A percentile compares a stretch with the other conserved stretches of the same genome.
phyloP scores from a whole-genome alignment of 108 stramenopile genomes.

The Schizochytrium sp. region DNA sequence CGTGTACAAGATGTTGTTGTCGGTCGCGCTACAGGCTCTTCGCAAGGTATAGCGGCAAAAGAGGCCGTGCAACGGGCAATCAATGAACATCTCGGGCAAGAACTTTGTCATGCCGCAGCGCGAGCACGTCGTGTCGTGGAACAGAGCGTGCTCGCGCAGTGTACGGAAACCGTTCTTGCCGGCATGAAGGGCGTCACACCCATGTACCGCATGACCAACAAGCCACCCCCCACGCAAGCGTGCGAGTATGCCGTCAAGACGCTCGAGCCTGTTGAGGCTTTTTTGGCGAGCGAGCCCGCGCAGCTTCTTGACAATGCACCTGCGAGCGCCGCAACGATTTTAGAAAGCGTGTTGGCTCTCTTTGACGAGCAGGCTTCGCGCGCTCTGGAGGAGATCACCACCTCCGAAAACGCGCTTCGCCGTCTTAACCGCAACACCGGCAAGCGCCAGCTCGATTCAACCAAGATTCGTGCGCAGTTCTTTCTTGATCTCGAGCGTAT shows the following conservation, averaged over 20 bases:
- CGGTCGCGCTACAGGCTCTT: neutral
- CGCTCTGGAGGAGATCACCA: neutral
- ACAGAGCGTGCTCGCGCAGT: neutral
- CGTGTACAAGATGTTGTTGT: neutral
- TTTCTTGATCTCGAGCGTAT: neutral
- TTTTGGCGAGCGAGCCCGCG: neutral
- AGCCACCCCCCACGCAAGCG: neutral
- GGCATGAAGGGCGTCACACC: neutral
- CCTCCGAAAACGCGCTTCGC: neutral
- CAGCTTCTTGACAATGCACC: neutral
- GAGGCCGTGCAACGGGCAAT: neutral
- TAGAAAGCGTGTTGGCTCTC: neutral
- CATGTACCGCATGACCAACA: constrained; percentile 20
- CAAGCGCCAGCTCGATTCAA: neutral
- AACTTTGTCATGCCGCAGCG: neutral
- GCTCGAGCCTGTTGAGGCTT: neutral
- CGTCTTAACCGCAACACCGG: neutral
- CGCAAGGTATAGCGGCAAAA: neutral
- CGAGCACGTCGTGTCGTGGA: neutral
- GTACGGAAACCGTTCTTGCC: neutral
- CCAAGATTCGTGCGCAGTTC: neutral
- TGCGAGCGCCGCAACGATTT: neutral
- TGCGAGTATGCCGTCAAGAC: neutral
- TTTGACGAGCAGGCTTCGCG: neutral
- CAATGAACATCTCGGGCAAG: neutral